Conservation (phyloP, 306 rosid species). For the Spatholobus suberectus region DNA sequence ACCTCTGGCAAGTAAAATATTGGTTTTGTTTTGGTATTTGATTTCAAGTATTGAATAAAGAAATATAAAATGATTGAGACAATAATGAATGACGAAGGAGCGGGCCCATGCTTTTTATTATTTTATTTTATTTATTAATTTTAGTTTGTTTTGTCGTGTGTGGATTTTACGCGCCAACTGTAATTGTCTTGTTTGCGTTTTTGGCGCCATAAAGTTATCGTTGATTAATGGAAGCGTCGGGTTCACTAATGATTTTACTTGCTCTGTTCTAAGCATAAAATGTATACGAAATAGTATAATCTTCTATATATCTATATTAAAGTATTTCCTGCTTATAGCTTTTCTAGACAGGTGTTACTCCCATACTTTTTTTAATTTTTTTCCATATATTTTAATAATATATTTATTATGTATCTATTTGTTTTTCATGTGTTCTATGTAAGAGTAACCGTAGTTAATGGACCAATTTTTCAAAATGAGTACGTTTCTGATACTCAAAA, state of each 20-base stretch:
- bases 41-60: neutral
- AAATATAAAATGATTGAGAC: constrained; percentile 39
- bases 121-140: neutral
- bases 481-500: no score
- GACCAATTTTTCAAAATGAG: no score
- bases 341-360: no score
- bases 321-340: no score
- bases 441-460: no score
- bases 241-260: neutral
- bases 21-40: neutral
- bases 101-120: constrained; percentile 24
- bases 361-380: no score
- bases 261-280: neutral
- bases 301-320: no score
- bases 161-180: constrained; percentile 40
- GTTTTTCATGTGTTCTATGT: no score
- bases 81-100: constrained; percentile 30
- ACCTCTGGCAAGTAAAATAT: constrained; percentile 20
- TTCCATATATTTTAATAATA: no score
- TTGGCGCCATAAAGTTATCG: constrained; percentile 46
- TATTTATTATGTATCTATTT: no score
- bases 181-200: constrained; percentile 32
- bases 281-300: no score
- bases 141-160: neutral
- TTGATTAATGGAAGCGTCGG: neutral